Evolutionary conservation across 176 grass and related monocot genomes (phyloP).

Genomic region (Metroxylon sagu): DNA sequence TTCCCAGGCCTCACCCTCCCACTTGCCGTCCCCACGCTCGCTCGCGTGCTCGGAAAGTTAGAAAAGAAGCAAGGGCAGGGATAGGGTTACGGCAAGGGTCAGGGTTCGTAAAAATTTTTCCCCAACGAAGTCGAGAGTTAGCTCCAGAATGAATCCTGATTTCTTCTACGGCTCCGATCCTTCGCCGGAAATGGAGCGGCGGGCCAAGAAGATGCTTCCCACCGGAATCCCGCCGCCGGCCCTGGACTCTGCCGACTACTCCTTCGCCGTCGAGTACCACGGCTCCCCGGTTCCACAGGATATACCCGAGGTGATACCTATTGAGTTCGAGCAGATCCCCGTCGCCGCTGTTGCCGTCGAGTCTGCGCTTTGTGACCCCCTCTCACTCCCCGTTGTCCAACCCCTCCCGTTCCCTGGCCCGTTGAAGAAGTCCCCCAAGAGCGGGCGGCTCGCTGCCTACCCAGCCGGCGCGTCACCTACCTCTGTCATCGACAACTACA

Average conservation of each 20-base stretch:
- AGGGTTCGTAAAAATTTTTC: no score
- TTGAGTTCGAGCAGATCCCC: slow-evolving; percentile 81
- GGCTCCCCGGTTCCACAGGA: slow-evolving; percentile 73
- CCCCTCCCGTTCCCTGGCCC: slow-evolving; percentile 50
- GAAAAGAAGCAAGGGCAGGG: no score
- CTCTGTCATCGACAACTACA: slow-evolving; percentile 89
- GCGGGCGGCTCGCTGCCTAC: slow-evolving; percentile 1
- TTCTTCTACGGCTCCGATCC: no score
- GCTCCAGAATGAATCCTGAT: no score
- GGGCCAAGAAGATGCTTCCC: not conserved
- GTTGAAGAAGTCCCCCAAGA: slow-evolving; percentile 17
- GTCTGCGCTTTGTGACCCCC: slow-evolving; percentile 18
- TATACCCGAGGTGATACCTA: slow-evolving; percentile 72
- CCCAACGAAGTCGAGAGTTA: no score
- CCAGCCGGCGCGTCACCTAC: slow-evolving; percentile 46
- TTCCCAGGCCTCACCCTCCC: no score
- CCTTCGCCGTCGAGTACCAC: slow-evolving; percentile 85
- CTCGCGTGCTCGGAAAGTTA: no score
- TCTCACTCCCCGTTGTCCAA: slow-evolving; percentile 64
- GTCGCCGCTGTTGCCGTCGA: slow-evolving; percentile 42
- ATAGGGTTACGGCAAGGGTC: no score
- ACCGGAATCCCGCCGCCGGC: not conserved
- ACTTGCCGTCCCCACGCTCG: no score
- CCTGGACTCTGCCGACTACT: slow-evolving; percentile 37
- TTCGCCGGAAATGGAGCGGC: no score